phyloP scores from a whole-genome alignment of 805 yeast genomes.

The Kuraishia hungarica region DNA sequence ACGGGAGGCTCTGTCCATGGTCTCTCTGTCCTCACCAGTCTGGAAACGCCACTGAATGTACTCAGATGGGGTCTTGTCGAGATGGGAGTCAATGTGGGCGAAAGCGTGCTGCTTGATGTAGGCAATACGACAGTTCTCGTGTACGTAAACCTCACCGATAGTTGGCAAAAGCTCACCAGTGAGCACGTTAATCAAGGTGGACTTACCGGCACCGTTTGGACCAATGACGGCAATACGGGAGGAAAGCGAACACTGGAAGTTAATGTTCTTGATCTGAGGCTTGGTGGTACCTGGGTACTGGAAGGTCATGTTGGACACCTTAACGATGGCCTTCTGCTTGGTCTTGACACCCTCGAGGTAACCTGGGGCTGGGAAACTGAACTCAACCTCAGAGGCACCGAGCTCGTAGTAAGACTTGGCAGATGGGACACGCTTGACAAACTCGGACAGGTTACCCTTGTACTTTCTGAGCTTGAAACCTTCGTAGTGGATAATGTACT shows the following conservation, averaged over 20 bases:
- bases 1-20: constrained; percentile 99
- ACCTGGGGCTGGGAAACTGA: constrained; percentile 99
- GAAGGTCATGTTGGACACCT: constrained; percentile 95
- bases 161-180: constrained; percentile 99
- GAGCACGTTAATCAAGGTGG: constrained; percentile 96
- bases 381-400: constrained; percentile 96
- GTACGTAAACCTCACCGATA: constrained; percentile 96
- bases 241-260: constrained; percentile 98
- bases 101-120: constrained; percentile 99
- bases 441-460: constrained; percentile 99
- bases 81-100: constrained; percentile 97
- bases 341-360: constrained; percentile 99
- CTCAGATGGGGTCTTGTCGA: constrained; percentile 99
- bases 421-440: constrained; percentile 97
- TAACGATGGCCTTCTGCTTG: constrained; percentile 99
- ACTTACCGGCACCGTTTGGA: constrained; percentile 99
- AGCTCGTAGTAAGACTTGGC: constrained; percentile 98
- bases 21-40: constrained; percentile 99
- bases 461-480: constrained; percentile 99
- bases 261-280: constrained; percentile 87
- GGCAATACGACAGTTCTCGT: constrained; percentile 99
- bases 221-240: constrained; percentile 99
- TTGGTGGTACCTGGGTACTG: constrained; percentile 98
- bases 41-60: constrained; percentile 99
- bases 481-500: constrained; percentile 99